Evolutionary conservation across 2,329 filamentous ascomycete genomes (phyloP).

Genomic region (Seiridium unicorne): DNA sequence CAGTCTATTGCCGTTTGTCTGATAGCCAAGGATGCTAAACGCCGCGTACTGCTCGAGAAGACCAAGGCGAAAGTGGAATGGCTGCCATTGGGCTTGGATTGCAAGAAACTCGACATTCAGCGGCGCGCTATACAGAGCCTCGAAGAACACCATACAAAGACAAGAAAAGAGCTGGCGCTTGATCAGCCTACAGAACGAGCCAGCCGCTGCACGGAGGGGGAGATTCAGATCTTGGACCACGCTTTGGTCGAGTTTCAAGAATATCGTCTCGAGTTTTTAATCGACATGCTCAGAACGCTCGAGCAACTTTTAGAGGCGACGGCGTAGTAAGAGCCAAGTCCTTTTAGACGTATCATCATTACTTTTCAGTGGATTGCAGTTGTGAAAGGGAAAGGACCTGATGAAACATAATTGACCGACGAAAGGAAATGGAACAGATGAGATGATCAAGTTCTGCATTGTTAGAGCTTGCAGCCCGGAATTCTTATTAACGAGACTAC

Average conservation of each 20-base stretch:
- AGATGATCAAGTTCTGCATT: too few species aligned
- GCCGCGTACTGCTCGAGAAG: conserved; percentile 10
- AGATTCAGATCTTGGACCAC: background rate
- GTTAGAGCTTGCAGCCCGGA: too few species aligned
- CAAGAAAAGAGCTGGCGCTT: too few species aligned
- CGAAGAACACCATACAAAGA: background rate
- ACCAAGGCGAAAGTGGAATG: conserved; percentile 13
- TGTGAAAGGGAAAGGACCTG: too few species aligned
- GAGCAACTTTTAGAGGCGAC: background rate
- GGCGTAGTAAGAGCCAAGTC: background rate
- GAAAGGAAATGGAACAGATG: too few species aligned
- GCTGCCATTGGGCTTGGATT: conserved; percentile 14
- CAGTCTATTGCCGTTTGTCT: conserved; percentile 14
- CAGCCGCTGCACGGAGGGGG: background rate
- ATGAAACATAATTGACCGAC: too few species aligned
- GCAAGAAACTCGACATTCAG: conserved; percentile 11
- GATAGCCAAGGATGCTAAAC: conserved; percentile 16
- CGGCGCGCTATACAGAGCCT: background rate
- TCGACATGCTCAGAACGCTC: conserved; percentile 1
- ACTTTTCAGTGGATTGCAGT: too few species aligned
- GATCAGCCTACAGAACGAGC: background rate
- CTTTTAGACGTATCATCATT: background rate
- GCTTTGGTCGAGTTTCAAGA: conserved; percentile 6
- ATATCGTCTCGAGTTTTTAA: background rate
- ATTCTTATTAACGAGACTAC: too few species aligned